Base-by-base conservation (phyloP, 371 early-diverging fungal species). In the Mortierella polycephala region DNA sequence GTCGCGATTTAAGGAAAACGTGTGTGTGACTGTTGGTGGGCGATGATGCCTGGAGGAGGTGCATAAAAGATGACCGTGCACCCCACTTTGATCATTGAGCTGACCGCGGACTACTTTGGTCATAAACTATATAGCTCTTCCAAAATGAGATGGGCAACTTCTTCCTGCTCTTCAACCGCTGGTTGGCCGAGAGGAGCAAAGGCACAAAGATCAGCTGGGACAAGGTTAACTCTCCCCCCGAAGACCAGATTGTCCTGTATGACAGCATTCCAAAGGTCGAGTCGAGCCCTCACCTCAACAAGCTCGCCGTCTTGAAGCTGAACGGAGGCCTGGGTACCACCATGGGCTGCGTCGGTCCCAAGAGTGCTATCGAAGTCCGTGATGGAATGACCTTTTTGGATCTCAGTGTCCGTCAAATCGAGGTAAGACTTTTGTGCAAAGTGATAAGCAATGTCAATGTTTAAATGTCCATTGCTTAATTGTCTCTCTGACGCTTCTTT, bases 331-430 rank as follows among this genome's bases (percentile, higher is more conserved):
- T 99, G 44, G 99, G 99, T 65, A 99, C 99, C 37, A 97, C 99
- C 55, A 99, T 99, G 99, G 99, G 99, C 41, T 98, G 98, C 80
- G 95, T 97, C 64, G 99, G 99, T n/a, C 99, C 99, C 64, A 99
- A 99, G 86, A 93, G 93, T 82, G 99, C 96, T 49, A 99, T 99
- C 81, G 96, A 99, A 86, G 99, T 99, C 39, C 93, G 97, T 76
- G 98, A 98, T 77, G 95, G 96, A 40, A 94, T 96, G 94, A 98
- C 99, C 67, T 99, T 99, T 84, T 91, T 99, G 69, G 99, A 99
- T 83, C 86, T 99, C 65, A 96, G 96, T 65, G 99, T 98, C 57
- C 95, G 97, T 79, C 99, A 99, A 85, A 95, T 99, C 75, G 99
- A 99, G 89, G 94, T 92, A 87, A 64, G 20, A 20, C 18, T 37